Conservation (phyloP, 179 eudicot species). For the Silene noctiflora region DNA sequence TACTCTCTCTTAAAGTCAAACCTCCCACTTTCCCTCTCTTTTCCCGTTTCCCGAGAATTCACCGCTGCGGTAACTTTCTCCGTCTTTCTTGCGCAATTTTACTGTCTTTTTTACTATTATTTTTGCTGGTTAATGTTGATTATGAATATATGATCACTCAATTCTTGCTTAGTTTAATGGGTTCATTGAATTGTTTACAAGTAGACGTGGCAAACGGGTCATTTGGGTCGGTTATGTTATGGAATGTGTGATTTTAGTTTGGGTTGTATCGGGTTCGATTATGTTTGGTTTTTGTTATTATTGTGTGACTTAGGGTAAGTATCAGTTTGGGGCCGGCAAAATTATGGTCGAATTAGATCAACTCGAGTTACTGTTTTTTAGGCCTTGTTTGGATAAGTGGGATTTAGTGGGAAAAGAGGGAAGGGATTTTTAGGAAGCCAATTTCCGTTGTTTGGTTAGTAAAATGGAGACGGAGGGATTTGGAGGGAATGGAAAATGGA, state of each 20-base stretch:
- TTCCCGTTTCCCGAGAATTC: background rate
- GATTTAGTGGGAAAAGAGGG: too few species aligned
- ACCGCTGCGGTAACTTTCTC: constrained; percentile 19
- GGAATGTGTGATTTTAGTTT: background rate
- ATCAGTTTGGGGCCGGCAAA: too few species aligned
- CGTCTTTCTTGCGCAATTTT: background rate
- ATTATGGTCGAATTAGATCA: too few species aligned
- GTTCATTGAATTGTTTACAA: background rate
- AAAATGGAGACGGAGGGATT: too few species aligned
- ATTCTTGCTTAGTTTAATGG: background rate
- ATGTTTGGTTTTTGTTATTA: background rate
- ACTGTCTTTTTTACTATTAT: background rate
- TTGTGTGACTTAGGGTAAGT: too few species aligned
- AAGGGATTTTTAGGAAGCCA: too few species aligned
- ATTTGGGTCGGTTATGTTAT: background rate
- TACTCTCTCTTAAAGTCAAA: constrained; percentile 16
- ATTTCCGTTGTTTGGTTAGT: too few species aligned
- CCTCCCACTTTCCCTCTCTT: constrained; percentile 12
- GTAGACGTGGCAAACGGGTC: background rate
- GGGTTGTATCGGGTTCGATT: background rate
- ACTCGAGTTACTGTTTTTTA: too few species aligned
- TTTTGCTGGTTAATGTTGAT: background rate
- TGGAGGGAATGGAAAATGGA: too few species aligned
- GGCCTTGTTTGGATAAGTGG: too few species aligned
- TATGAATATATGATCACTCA: too few species aligned